phyloP scores from a whole-genome alignment of 345 rosid species.

The Abelmoschus esculentus region DNA sequence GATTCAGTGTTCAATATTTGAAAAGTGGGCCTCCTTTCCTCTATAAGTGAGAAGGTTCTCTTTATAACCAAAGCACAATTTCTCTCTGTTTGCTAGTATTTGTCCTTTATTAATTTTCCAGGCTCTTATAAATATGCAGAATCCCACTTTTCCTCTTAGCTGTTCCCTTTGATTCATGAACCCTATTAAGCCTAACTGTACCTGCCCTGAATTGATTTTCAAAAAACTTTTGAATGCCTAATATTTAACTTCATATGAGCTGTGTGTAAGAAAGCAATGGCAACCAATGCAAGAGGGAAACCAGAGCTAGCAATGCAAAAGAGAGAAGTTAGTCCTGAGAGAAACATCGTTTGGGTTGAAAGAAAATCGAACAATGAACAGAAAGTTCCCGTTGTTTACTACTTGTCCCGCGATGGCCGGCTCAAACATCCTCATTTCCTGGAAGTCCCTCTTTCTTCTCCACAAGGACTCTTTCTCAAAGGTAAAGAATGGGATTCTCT shows the following conservation, averaged over 20 bases:
- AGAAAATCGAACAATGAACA: constrained; percentile 18
- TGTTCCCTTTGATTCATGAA: constrained; percentile 1
- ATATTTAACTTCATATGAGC: neutral
- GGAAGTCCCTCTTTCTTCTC: constrained; percentile 53
- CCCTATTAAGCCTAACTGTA: neutral
- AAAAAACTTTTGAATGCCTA: neutral
- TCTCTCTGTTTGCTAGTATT: neutral
- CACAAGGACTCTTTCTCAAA: constrained; percentile 45
- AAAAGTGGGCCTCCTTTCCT: neutral
- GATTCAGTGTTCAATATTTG: no score
- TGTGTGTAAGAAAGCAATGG: constrained; percentile 12
- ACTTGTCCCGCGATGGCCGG: constrained; percentile 51
- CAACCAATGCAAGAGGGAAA: constrained; percentile 15
- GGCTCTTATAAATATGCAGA: neutral
- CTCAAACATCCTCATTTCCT: constrained; percentile 76
- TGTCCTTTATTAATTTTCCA: neutral
- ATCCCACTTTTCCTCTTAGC: constrained; percentile 8
- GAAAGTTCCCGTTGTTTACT: constrained; percentile 53
- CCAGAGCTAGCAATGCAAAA: constrained; percentile 9
- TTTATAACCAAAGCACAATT: neutral
- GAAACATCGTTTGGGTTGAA: constrained; percentile 22
- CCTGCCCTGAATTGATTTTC: neutral
- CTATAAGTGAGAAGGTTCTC: neutral
- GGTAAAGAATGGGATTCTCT: constrained; percentile 24
- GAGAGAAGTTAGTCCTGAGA: constrained; percentile 21